These are phyloP conservation scores for Heterobasidion occidentale DNA, from an alignment of 1,284 basidiomycete species.

Conservation along the genomic window DNA sequence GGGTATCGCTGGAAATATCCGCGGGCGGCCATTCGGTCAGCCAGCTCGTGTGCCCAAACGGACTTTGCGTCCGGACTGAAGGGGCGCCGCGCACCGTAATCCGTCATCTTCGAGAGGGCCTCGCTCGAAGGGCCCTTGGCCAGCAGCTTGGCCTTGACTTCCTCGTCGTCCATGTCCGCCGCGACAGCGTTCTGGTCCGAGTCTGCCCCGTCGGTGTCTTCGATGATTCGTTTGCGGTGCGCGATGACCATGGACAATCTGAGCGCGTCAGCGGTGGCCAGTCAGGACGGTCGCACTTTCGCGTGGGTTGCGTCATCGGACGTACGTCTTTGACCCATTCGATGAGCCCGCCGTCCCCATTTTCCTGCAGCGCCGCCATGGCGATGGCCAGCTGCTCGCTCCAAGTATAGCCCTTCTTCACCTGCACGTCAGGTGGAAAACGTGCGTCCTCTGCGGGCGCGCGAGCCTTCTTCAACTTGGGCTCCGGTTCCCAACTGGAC, in stretches of 20 bases:
- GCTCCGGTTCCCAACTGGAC: slow-evolving; percentile 74
- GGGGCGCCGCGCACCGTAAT: slow-evolving; percentile 54
- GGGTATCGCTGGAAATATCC: slow-evolving; percentile 51
- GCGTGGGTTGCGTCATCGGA: background rate
- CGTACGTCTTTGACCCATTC: slow-evolving; percentile 77
- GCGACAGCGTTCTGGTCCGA: slow-evolving; percentile 24
- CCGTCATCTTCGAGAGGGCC: slow-evolving; percentile 64
- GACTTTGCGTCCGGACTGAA: background rate
- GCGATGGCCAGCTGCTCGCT: slow-evolving; percentile 86
- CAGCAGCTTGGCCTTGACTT: slow-evolving; percentile 25
- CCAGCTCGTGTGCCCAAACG: background rate
- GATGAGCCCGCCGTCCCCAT: slow-evolving; percentile 55
- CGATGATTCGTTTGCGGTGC: slow-evolving; percentile 62
- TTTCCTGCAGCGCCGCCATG: slow-evolving; percentile 67
- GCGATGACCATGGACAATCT: slow-evolving; percentile 71
- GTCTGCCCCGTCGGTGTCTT: slow-evolving; percentile 53
- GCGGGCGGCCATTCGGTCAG: too few species aligned
- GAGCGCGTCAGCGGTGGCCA: background rate
- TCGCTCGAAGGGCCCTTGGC: slow-evolving; percentile 54
- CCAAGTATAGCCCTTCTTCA: slow-evolving; percentile 86
- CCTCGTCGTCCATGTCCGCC: slow-evolving; percentile 33
- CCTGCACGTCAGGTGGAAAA: slow-evolving; percentile 63
- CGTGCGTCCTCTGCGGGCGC: slow-evolving; percentile 34
- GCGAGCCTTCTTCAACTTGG: slow-evolving; percentile 34
- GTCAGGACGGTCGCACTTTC: background rate